These are phyloP conservation scores for Talaromyces sp. DNA, from an alignment of 2,329 filamentous ascomycete species.

Conservation along the genomic window DNA sequence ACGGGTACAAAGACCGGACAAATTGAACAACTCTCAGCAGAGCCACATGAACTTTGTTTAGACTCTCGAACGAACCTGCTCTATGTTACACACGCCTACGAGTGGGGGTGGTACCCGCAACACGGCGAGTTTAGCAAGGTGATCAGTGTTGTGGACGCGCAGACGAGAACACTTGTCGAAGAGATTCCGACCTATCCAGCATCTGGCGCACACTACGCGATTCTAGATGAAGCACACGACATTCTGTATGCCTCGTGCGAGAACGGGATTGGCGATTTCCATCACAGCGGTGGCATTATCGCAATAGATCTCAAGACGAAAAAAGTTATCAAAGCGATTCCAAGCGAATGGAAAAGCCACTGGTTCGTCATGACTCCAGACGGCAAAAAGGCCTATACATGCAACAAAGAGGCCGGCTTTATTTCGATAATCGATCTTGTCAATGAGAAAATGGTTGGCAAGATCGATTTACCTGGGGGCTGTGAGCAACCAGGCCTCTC, in stretches of 20 bases:
- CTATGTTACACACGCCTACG: not conserved
- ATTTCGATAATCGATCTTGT: not conserved
- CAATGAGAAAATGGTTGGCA: not conserved
- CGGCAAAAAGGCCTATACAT: not conserved
- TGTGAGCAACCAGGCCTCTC: not conserved
- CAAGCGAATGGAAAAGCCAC: not conserved
- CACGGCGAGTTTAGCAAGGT: not conserved
- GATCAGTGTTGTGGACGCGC: not conserved
- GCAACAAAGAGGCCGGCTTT: not conserved
- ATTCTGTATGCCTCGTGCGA: not conserved
- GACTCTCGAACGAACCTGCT: not conserved
- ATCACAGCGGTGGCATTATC: not conserved
- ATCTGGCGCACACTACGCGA: not conserved
- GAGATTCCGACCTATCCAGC: not conserved
- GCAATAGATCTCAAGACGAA: not conserved
- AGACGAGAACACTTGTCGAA: not conserved
- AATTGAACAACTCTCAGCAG: not conserved
- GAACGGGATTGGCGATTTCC: not conserved
- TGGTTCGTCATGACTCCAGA: not conserved
- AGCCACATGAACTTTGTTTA: not conserved
- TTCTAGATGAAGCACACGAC: not conserved
- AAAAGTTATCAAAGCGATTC: not conserved
- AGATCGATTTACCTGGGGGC: not conserved
- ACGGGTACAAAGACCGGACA: not conserved
- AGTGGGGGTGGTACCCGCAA: not conserved